Evolutionary conservation across 768 basidiomycete genomes (phyloP).

Genomic region (Tylopilus sp.): DNA sequence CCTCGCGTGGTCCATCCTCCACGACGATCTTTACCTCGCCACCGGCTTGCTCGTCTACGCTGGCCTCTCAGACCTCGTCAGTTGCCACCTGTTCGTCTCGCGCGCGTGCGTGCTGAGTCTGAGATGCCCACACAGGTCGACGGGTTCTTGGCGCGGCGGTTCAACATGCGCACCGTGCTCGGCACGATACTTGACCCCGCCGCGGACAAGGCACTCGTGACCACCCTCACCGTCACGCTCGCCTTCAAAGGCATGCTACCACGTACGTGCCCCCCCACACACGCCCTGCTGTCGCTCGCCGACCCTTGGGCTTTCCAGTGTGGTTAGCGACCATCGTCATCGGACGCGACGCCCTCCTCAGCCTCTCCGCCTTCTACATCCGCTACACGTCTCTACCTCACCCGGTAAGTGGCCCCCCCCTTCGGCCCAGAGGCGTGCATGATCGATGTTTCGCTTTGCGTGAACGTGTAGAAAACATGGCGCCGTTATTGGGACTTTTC

Average conservation of each 20-base stretch:
- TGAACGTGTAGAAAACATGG: slow-evolving; percentile 77
- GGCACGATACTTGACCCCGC: slow-evolving; percentile 96
- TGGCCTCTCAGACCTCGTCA: slow-evolving; percentile 87
- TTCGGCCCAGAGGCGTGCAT: not conserved
- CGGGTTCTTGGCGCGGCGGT: slow-evolving; percentile 85
- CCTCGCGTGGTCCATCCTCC: slow-evolving; percentile 85
- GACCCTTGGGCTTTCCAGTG: slow-evolving; percentile 40
- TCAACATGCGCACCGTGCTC: slow-evolving; percentile 85
- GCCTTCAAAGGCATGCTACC: slow-evolving; percentile 83
- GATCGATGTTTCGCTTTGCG: slow-evolving; percentile 1
- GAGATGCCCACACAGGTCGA: slow-evolving; percentile 61
- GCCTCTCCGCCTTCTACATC: slow-evolving; percentile 88
- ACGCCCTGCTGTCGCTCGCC: too few species aligned
- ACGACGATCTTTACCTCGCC: slow-evolving; percentile 77
- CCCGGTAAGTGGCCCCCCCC: slow-evolving; percentile 52
- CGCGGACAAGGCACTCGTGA: slow-evolving; percentile 95
- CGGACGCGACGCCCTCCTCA: slow-evolving; percentile 84
- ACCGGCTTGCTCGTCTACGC: slow-evolving; percentile 85
- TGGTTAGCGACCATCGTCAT: slow-evolving; percentile 84
- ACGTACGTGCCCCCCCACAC: slow-evolving; percentile 46
- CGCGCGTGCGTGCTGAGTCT: not conserved
- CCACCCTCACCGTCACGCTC: slow-evolving; percentile 84
- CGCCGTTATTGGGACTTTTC: slow-evolving; percentile 94
- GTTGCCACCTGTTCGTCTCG: slow-evolving; percentile 27
- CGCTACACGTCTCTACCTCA: slow-evolving; percentile 85